Base-by-base conservation (phyloP, 768 basidiomycete species). In the Agaricus subrufescens region DNA sequence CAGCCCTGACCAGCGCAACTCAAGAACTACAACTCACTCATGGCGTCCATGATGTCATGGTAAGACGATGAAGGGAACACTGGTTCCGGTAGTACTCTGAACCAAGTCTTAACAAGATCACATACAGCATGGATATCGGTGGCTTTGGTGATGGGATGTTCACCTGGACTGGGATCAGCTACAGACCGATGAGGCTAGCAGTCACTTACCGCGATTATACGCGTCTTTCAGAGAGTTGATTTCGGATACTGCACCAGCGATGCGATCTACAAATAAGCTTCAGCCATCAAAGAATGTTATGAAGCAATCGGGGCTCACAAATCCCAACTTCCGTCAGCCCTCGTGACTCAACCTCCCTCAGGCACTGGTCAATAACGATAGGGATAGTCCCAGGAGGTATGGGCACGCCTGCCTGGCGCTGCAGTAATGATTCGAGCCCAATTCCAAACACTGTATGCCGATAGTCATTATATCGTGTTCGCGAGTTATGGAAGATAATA, bases 101-200 rank as follows among this genome's bases (percentile, higher is more conserved):
- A 87, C 89, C 89, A 94, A 0, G 86, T 81, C 72, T 93, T 93
- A 66, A 94, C 79, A 58, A 89, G 71, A 65, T 92, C 92, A 57
- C 91, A 85, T 38, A 94, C 81, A 34, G 89, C 88, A 67, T 92
- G 86, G 43, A 94, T 86, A 62, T 94, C 92, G 1, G 84, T 84
- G 26, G 68, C 73, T 37, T 74, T 66, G 37, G 78, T 71, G 62
- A 87, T 78, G 1, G 87, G 87, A 63, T 73, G 78, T 63, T 85
- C 81, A 55, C 86, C 55, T 56, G 10, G 7, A 9, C 38, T 27
- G n/a, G 34, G 23, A 49, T 53, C 25, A 12, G 52, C 26, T 34
- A 50, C 26, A 23, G 47, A 37, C 42, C 19, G 15, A 42, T 15
- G 42, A n/a, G 3, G 26, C 9, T 25, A 26, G 4, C n/a, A 34